A percentile compares a stretch with the other conserved stretches of the same genome.
Evolutionary conservation across 208 protist species (phyloP).

Genomic region (Kentomonas sorsogonicus): DNA sequence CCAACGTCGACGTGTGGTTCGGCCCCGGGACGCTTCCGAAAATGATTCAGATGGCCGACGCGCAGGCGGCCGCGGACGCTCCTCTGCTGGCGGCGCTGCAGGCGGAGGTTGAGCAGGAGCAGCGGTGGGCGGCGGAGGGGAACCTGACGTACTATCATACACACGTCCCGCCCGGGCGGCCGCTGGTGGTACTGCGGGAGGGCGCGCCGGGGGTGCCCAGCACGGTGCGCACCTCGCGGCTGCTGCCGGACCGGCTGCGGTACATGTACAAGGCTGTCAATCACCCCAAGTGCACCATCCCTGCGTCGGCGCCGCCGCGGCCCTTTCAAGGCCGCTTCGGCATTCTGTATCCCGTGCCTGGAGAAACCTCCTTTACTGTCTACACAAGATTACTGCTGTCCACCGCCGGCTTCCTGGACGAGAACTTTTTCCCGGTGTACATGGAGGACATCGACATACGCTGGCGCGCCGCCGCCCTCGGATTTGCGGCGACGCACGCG

Average conservation of each 20-base stretch:
- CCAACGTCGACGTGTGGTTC: slow-evolving; percentile 33
- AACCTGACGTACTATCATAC: slow-evolving; percentile 24
- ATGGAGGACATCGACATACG: too few relatives aligned
- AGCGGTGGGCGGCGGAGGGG: slow-evolving; percentile 12
- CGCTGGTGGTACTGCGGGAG: slow-evolving; percentile 29
- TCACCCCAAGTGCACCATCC: too few relatives aligned
- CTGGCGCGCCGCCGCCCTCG: too few relatives aligned
- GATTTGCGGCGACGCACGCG: too few relatives aligned
- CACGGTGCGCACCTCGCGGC: slow-evolving; percentile 24
- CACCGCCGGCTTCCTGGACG: too few relatives aligned
- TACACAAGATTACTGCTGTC: too few relatives aligned
- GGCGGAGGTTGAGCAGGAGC: slow-evolving; percentile 27
- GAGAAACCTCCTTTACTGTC: too few relatives aligned
- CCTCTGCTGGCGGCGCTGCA: slow-evolving; percentile 18
- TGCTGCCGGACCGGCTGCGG: slow-evolving; percentile 36
- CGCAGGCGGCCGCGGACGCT: slow-evolving; percentile 15
- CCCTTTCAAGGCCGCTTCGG: too few relatives aligned
- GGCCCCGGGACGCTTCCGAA: slow-evolving; percentile 21
- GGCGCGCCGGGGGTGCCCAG: slow-evolving; percentile 22
- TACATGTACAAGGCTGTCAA: too few relatives aligned
- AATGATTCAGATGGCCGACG: slow-evolving; percentile 13
- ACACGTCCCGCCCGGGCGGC: slow-evolving; percentile 21
- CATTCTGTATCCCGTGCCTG: too few relatives aligned
- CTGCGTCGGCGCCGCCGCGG: too few relatives aligned
- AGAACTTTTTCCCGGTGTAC: too few relatives aligned